Percentiles rank a stretch among this genome's conserved stretches.
Evolutionary conservation across 345 rosid genomes (phyloP).

Genomic region (Salix koriyanagi): DNA sequence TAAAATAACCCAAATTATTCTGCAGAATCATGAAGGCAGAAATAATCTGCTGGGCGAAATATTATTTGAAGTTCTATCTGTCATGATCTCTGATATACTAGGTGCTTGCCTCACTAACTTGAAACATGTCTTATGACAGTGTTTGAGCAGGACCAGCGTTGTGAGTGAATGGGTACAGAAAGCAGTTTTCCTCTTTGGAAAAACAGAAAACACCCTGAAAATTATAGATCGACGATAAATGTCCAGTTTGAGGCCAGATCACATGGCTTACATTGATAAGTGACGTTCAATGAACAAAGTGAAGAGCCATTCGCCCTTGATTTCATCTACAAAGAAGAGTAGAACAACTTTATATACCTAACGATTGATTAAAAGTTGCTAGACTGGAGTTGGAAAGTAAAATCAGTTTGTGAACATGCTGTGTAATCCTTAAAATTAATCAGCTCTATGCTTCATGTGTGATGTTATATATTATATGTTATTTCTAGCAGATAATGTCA

Average conservation of each 20-base stretch:
- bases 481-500: background rate
- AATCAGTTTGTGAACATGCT: background rate
- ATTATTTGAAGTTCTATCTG: slow-evolving; percentile 37
- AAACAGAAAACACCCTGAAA: background rate
- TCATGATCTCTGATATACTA: slow-evolving; percentile 56
- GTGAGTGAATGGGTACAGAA: background rate
- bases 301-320: background rate
- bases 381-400: background rate
- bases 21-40: slow-evolving; percentile 30
- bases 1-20: slow-evolving; percentile 52
- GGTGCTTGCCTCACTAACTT: slow-evolving; percentile 80
- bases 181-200: background rate
- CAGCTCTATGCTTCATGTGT: background rate
- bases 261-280: background rate
- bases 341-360: background rate
- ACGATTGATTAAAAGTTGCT: background rate
- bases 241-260: background rate
- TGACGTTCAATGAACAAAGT: background rate
- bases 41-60: slow-evolving; percentile 24
- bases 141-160: slow-evolving; percentile 22
- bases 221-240: background rate
- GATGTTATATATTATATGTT: background rate
- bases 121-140: slow-evolving; percentile 41
- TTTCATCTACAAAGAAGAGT: background rate
- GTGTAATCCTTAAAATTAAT: background rate